Conservation (phyloP, 148 eudicot genomes). For the Cornus kousa region DNA sequence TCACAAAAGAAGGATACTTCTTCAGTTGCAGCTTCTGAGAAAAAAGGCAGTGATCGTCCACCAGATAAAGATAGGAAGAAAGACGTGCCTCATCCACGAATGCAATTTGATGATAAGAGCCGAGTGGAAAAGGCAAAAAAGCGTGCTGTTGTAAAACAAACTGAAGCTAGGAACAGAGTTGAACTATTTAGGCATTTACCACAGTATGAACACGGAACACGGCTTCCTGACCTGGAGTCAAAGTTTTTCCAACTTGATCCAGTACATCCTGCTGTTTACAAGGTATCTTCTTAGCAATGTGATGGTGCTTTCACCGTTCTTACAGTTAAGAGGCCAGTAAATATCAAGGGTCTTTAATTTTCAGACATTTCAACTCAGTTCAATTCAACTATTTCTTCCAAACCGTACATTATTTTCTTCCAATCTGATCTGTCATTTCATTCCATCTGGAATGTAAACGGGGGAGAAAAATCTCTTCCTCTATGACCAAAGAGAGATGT, state of each 20-base stretch:
- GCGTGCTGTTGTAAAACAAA: slow-evolving; percentile 82
- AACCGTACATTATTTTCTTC: neutral
- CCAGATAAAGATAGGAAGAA: slow-evolving; percentile 94
- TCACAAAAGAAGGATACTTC: slow-evolving; percentile 60
- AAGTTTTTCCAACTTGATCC: slow-evolving; percentile 85
- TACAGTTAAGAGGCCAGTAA: neutral
- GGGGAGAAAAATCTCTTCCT: neutral
- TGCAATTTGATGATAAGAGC: slow-evolving; percentile 93
- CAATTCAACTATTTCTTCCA: neutral
- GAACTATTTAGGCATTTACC: slow-evolving; percentile 88
- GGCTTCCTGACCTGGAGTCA: slow-evolving; percentile 76
- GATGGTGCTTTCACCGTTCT: neutral
- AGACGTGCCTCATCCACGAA: slow-evolving; percentile 93
- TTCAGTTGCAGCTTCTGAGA: slow-evolving; percentile 70
- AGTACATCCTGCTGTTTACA: slow-evolving; percentile 91
- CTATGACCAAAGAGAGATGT: neutral
- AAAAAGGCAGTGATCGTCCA: slow-evolving; percentile 71
- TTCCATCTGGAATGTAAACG: neutral
- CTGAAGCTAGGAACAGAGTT: slow-evolving; percentile 89
- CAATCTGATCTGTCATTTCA: neutral
- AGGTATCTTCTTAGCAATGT: slow-evolving; percentile 39
- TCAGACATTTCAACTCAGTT: neutral
- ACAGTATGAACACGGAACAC: slow-evolving; percentile 96
- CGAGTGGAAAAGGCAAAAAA: slow-evolving; percentile 97
- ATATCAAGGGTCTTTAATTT: neutral